Evolutionary conservation across 2,329 filamentous ascomycete species (phyloP), one percentile per base, ranked within the genome.

Genomic region (Diplodia seriata): DNA sequence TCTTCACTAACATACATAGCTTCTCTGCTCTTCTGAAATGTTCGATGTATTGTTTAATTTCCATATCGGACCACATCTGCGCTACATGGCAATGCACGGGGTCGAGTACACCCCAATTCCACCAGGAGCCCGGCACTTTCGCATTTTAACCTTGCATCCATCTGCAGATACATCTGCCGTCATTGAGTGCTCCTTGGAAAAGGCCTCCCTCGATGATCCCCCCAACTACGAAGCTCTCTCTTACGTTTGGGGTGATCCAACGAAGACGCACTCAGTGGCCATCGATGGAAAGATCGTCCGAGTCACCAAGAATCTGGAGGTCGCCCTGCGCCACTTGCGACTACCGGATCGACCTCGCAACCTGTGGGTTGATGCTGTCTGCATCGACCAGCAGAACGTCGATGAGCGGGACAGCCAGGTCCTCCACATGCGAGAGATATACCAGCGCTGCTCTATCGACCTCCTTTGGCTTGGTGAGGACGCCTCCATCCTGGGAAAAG

Each of bases 361-460:
- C 23, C 40, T 75, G 55, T 71, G 69, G 69, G 49, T 69, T 9
- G 69, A 71, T 29, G 67, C 64, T 2, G 29, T 71, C n/a, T 70
- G 70, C 36, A 71, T 70, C 23, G 43, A 71, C 49, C 70, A 70
- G 51, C 43, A 38, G 4, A 61, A 70, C 26, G 4, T 55, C 15
- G 15, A 55, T 4, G 67, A 71, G 51, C 56, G 68, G 5, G 53
- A 40, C n/a, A 36, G 56, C 18, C 70, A 70, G 29, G 69, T 71
- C 23, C 18, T 51, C 3, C 49, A 56, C 14, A 71, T 70, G 70
- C 29, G 23, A 12, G 23, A 59, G 1, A 71, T 71, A 11, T 71
- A 68, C 47, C 64, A 38, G 36, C 50, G 36, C 23, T 57, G 57
- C 33, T 36, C 18, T 4, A 14, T 29, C 2, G 69, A 66, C 49